Evolutionary conservation across 768 basidiomycete genomes (phyloP).

Genomic region (Boletus subparvulus): DNA sequence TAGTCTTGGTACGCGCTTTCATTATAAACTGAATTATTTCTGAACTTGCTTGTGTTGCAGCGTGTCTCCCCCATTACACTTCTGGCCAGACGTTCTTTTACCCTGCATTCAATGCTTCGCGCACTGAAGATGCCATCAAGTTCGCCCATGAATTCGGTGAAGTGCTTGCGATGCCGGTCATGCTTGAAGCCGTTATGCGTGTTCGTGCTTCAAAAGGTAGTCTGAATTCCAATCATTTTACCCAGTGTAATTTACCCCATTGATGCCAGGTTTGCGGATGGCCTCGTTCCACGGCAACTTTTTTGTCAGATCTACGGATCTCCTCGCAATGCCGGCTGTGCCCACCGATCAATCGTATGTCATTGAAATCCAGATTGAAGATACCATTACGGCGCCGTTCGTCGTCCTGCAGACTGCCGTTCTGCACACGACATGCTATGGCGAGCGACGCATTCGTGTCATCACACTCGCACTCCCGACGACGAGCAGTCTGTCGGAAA

Average conservation of each 20-base stretch:
- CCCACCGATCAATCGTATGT: constrained; percentile 95
- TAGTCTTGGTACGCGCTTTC: constrained; percentile 60
- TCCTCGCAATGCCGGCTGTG: constrained; percentile 95
- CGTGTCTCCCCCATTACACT: constrained; percentile 93
- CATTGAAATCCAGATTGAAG: constrained; percentile 95
- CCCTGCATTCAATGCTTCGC: constrained; percentile 93
- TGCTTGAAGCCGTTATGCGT: constrained; percentile 96
- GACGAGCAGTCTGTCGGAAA: constrained; percentile 82
- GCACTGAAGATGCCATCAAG: constrained; percentile 95
- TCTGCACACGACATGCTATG: constrained; percentile 91
- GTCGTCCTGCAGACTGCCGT: constrained; percentile 95
- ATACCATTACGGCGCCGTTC: constrained; percentile 85
- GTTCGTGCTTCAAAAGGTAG: constrained; percentile 94
- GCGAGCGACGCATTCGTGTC: constrained; percentile 90
- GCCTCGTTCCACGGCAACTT: constrained; percentile 98
- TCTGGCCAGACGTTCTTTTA: constrained; percentile 98
- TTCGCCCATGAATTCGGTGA: constrained; percentile 97
- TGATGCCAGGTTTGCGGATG: constrained; percentile 78
- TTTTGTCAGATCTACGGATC: constrained; percentile 95
- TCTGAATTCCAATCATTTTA: constrained; percentile 3
- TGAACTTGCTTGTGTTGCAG: constrained; percentile 38
- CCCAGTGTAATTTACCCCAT: not conserved
- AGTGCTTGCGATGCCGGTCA: constrained; percentile 90
- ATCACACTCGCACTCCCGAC: constrained; percentile 86
- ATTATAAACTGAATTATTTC: not conserved